These are phyloP conservation scores for Tarenaya hassleriana DNA, from an alignment of 345 rosid species.

Conservation along the genomic window DNA sequence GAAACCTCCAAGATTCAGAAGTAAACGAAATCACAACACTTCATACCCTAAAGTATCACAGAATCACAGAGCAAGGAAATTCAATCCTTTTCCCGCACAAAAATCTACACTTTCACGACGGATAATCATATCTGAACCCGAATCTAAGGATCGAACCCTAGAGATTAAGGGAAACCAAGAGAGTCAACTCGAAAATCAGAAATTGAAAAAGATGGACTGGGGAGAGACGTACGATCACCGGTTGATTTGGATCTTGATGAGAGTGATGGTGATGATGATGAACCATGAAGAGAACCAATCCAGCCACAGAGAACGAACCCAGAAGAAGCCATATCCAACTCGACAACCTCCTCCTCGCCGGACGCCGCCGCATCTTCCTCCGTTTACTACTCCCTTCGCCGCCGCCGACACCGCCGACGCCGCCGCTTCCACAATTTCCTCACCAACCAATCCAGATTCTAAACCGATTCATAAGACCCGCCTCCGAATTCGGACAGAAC, in stretches of 20 bases:
- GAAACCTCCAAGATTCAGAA: too few species aligned
- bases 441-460: conserved; percentile 36
- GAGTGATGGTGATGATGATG: conserved; percentile 81
- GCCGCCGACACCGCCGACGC: too few species aligned
- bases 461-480: neutral
- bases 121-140: conserved; percentile 10
- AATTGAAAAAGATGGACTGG: neutral
- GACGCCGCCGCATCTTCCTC: conserved; percentile 89
- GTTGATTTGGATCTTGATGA: conserved; percentile 39
- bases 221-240: conserved; percentile 20
- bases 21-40: too few species aligned
- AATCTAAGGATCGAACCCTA: conserved; percentile 9
- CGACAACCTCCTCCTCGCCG: conserved; percentile 76
- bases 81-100: neutral
- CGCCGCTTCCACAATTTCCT: conserved; percentile 26
- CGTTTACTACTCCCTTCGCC: conserved; percentile 29
- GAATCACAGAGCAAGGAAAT: neutral
- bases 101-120: neutral
- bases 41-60: neutral
- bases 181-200: neutral
- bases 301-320: conserved; percentile 59
- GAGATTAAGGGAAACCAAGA: neutral
- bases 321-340: conserved; percentile 81
- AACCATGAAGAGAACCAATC: conserved; percentile 67
- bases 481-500: conserved; percentile 15